Percentiles rank a stretch among this genome's conserved stretches.
These are phyloP conservation scores for Onygena corvina DNA, from an alignment of 2,329 filamentous ascomycete genomes.

Conservation along the genomic window DNA sequence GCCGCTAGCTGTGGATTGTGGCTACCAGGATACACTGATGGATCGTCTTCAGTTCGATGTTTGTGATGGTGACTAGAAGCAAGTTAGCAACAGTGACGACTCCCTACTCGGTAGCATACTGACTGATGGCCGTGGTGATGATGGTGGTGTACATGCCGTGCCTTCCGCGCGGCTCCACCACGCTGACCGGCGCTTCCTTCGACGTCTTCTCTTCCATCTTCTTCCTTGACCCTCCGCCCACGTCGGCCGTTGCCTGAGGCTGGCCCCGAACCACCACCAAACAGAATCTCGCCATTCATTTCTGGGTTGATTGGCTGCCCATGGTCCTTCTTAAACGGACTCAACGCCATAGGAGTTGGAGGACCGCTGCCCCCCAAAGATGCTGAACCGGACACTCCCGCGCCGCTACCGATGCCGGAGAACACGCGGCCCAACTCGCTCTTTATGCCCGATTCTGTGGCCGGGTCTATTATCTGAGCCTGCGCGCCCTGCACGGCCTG, in stretches of 20 bases:
- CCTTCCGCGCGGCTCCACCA: constrained; percentile 54
- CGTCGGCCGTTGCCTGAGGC: constrained; percentile 44
- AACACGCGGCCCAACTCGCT: constrained; percentile 93
- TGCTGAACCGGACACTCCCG: constrained; percentile 42
- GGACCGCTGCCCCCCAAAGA: constrained; percentile 40
- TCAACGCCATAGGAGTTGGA: constrained; percentile 43
- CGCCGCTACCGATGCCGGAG: constrained; percentile 70
- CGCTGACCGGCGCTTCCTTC: constrained; percentile 54
- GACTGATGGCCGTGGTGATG: constrained; percentile 52
- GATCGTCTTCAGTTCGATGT: constrained; percentile 42
- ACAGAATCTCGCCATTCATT: constrained; percentile 1
- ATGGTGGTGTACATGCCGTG: constrained; percentile 42
- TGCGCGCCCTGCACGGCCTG: constrained; percentile 91
- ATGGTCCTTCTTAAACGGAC: constrained; percentile 43
- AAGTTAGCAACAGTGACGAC: constrained; percentile 11
- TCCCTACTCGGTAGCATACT: constrained; percentile 19
- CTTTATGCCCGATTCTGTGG: constrained; percentile 79
- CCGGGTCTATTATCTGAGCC: constrained; percentile 74
- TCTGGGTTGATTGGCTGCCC: constrained; percentile 7
- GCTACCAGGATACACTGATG: constrained; percentile 14
- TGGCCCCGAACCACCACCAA: constrained; percentile 3
- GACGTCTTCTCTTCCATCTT: constrained; percentile 52
- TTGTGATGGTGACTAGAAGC: constrained; percentile 42
- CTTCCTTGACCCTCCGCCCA: constrained; percentile 60
- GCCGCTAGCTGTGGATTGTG: constrained; percentile 17